Base-by-base conservation (phyloP, 169 alveolate species). In the Theileria sp. region DNA sequence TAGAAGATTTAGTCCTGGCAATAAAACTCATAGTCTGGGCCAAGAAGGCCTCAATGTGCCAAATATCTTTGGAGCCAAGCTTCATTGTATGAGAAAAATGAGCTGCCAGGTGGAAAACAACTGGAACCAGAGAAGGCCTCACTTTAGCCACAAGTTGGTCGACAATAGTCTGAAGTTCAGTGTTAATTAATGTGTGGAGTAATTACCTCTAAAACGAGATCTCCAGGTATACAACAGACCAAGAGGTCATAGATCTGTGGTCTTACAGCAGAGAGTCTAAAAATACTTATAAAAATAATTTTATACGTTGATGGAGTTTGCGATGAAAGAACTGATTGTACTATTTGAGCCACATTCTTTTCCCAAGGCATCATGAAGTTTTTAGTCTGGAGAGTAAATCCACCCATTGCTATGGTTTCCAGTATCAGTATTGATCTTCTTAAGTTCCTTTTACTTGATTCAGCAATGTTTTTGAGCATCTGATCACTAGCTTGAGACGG, bases 371-470 rank as follows among this genome's bases (percentile, higher is more conserved):
- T 56, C 87, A 74, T 44, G 84, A 70, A 61, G 77, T 77, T 75
- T 56, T 85, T 19, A 58, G 92, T 23, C 66, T 80, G 69, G 38
- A 49, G 26, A 61, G 86, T 64, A 54, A 88, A 89, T 19, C 91
- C 82, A 34, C 91, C 81, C 66, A 92, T 81, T 38, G 91, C 86
- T 8, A 89, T 80, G 5, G 96, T 92, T 77, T 96, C 94, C 36
- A 95, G 82, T 66, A 92, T 92, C 76, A 95, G 87, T 26, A 95
- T 92, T 9, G 97, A 95, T 61, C 96, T 90, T 28, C 99, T 89
- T 69, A 95, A 77, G 80, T 96, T 95, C 28, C 97, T 87, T 54
- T 82, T 80, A 54, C 95, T 87, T 32, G 89, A 75, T 13, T 32
- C 65, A 10, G 93, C 94, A n/a, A 96, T 95, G 65, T 83, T 83